Conservation (phyloP, 2,329 filamentous ascomycete species). For the Raffaelea ambrosiae region DNA sequence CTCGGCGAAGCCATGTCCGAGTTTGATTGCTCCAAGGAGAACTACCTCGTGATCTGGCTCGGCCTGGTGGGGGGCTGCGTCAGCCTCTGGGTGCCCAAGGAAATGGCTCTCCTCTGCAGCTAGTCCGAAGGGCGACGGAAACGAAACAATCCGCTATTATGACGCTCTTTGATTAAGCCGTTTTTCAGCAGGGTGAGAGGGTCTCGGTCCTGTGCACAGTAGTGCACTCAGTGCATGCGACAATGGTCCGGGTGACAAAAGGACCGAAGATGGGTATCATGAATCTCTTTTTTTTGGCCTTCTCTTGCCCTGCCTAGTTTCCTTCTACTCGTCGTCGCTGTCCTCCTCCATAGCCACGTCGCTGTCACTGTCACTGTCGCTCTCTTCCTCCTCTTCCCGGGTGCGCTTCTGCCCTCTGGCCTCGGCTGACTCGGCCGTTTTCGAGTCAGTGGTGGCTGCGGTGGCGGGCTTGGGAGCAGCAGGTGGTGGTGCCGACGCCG, state of each 20-base stretch:
- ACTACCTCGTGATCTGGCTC: slow-evolving; percentile 83
- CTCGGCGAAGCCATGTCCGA: slow-evolving; percentile 71
- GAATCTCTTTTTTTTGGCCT: not conserved
- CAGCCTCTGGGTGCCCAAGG: slow-evolving; percentile 66
- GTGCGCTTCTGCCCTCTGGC: slow-evolving; percentile 58
- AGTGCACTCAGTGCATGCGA: too few species aligned
- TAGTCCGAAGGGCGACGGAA: not conserved
- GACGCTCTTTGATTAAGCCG: not conserved
- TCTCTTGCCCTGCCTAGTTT: not conserved
- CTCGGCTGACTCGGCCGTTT: slow-evolving; percentile 16
- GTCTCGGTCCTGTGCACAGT: too few species aligned
- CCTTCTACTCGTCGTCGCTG: slow-evolving; percentile 58
- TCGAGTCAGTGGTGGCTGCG: slow-evolving; percentile 29
- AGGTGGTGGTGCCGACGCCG: slow-evolving; percentile 32
- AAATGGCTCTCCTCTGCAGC: slow-evolving; percentile 41
- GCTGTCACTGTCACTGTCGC: slow-evolving; percentile 53
- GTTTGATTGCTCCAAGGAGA: slow-evolving; percentile 51
- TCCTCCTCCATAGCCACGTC: slow-evolving; percentile 62
- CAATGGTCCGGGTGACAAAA: too few species aligned
- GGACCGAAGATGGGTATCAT: not conserved
- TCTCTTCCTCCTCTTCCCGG: slow-evolving; percentile 59
- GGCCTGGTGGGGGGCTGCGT: slow-evolving; percentile 78
- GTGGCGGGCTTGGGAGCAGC: not conserved
- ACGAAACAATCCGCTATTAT: not conserved
- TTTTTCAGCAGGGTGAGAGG: not conserved